These are phyloP conservation scores for Penicillium janthinellum DNA, from an alignment of 2,329 filamentous ascomycete species.

Conservation along the genomic window DNA sequence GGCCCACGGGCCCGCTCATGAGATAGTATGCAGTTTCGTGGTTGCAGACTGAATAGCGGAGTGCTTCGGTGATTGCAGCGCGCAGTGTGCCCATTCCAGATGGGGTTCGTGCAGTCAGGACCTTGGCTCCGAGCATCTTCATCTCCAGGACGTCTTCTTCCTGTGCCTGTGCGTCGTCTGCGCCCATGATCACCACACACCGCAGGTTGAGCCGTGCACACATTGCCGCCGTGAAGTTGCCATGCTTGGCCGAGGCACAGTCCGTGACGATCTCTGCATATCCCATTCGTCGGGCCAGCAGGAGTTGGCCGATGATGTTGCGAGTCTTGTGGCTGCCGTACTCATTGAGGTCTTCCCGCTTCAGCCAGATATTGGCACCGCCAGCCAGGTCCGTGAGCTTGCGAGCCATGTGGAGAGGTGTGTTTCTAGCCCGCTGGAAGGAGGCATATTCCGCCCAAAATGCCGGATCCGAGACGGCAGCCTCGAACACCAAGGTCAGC, in stretches of 20 bases:
- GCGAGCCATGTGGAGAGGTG: conserved; percentile 22
- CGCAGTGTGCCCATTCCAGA: conserved; percentile 28
- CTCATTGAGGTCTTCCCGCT: conserved; percentile 28
- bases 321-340: conserved; percentile 29
- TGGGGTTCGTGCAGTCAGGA: conserved; percentile 24
- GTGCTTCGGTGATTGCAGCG: conserved; percentile 29
- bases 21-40: conserved; percentile 29
- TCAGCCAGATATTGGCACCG: conserved; percentile 31
- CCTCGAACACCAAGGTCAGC: conserved; percentile 29
- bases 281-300: conserved; percentile 27
- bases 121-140: conserved; percentile 27
- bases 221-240: conserved; percentile 26
- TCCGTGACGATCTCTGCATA: conserved; percentile 28
- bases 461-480: conserved; percentile 25
- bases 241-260: conserved; percentile 30
- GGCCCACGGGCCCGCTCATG: conserved; percentile 29
- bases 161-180: conserved; percentile 25
- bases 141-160: conserved; percentile 26
- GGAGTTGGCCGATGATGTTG: conserved; percentile 28
- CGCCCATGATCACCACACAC: conserved; percentile 27
- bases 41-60: conserved; percentile 30
- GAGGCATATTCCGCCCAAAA: conserved; percentile 31
- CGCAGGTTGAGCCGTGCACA: conserved; percentile 24
- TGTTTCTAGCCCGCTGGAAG: conserved; percentile 20
- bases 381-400: conserved; percentile 21